Base-by-base conservation (phyloP, 495 filamentous ascomycete species). In the Aspergillus nanangensis region DNA sequence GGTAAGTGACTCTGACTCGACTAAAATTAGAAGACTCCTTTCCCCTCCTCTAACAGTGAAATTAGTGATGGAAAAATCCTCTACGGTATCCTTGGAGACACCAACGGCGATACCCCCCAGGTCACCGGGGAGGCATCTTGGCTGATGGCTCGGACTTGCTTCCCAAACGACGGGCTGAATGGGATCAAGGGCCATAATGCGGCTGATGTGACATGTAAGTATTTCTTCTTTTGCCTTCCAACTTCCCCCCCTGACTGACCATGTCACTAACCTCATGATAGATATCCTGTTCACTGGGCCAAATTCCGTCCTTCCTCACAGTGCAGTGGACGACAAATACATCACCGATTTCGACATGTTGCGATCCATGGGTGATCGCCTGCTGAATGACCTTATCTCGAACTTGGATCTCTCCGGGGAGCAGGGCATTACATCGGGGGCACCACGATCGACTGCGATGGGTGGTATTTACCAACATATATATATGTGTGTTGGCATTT, bases 61-160 rank as follows among this genome's bases (percentile, higher is more conserved):
- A n/a, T 29, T 7, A 51, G 62, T 18, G 38, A 60, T 14, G 51
- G 54, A 8, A 60, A 63, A n/a, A 66, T 66, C 58, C 63, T 57
- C 36, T 66, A 66, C 18, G 62, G 60, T 5, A 62, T 66, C 27
- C 61, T 56, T 29, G 62, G 60, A 3, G 62, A 66, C 24, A 47
- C 55, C 11, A 46, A 66, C 38, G 58, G 60, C 1, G 60, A 62
- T 37, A 42, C 39, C 3, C 62, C 62, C 0, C 35, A 66, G 35
- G 58, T 60, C 4, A 66, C 61, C 5, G 62, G 62, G 11, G 62
- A 66, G 34, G 62, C 57, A 2, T 66, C 62, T 0, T 66, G 62
- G 62, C 25, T 66, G 13, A 54, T 66, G 60, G 60, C 60, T 3
- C 52, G 58, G 8, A 63, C 60, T n/a, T 66, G 62, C 21, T 66